Conservation (phyloP, 768 basidiomycete genomes). For the Lactarius akahatsu region DNA sequence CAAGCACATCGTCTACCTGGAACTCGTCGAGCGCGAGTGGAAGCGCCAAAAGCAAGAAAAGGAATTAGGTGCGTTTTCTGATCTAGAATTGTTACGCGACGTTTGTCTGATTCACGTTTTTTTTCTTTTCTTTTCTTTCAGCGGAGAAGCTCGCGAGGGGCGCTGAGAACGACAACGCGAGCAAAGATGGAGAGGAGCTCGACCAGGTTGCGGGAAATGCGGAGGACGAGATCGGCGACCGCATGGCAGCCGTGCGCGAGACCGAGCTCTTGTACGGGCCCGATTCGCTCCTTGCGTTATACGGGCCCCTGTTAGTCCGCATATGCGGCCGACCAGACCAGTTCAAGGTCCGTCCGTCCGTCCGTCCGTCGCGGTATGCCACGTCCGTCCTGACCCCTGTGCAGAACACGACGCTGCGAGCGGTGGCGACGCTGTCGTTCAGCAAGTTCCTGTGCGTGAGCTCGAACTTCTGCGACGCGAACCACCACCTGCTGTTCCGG, state of each 20-base stretch:
- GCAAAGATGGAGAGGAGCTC: slow-evolving; percentile 76
- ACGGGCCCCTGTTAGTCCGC: slow-evolving; percentile 86
- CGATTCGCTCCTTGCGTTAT: slow-evolving; percentile 76
- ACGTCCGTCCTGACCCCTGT: too few species aligned
- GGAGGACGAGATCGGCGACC: slow-evolving; percentile 97
- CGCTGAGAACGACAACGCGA: slow-evolving; percentile 38
- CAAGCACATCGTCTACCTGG: slow-evolving; percentile 96
- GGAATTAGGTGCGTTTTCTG: slow-evolving; percentile 53
- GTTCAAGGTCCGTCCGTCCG: slow-evolving; percentile 77
- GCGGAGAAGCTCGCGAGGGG: slow-evolving; percentile 60
- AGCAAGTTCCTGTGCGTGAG: slow-evolving; percentile 97
- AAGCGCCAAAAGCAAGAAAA: slow-evolving; percentile 94
- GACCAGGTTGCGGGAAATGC: slow-evolving; percentile 97
- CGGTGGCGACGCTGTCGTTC: slow-evolving; percentile 83
- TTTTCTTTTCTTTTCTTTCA: too few species aligned
- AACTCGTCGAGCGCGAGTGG: slow-evolving; percentile 93
- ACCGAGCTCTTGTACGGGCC: slow-evolving; percentile 83
- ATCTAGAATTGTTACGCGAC: background rate
- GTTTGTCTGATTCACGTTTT: slow-evolving; percentile 13
- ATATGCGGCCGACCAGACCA: slow-evolving; percentile 88
- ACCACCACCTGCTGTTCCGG: slow-evolving; percentile 88
- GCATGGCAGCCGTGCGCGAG: slow-evolving; percentile 81
- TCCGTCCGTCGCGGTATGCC: slow-evolving; percentile 42
- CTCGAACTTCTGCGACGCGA: slow-evolving; percentile 87
- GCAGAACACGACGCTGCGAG: slow-evolving; percentile 83